Evolutionary conservation across 106 monocot species (phyloP).

Genomic region (Phalaenopsis equestris): DNA sequence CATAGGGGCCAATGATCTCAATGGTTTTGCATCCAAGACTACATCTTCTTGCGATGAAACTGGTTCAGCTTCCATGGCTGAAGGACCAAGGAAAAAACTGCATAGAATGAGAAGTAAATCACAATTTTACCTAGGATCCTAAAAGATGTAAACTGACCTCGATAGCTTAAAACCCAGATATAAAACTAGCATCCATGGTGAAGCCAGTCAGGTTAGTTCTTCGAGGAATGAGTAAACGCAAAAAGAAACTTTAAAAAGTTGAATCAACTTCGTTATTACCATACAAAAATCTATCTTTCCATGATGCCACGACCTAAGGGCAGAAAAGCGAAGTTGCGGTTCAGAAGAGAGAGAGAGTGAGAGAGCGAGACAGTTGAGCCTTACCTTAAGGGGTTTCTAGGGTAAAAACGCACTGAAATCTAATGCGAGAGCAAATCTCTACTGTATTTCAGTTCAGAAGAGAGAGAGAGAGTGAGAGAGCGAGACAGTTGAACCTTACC

Average conservation of each 20-base stretch:
- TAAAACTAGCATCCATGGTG: neutral
- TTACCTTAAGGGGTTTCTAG: slow-evolving; percentile 1
- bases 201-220: neutral
- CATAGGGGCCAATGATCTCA: slow-evolving; percentile 69
- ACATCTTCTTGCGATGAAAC: slow-evolving; percentile 6
- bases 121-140: neutral
- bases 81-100: neutral
- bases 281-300: neutral
- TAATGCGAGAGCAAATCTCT: neutral
- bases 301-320: neutral
- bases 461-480: neutral
- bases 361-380: neutral
- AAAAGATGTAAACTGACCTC: neutral
- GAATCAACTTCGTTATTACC: neutral
- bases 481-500: neutral
- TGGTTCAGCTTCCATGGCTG: slow-evolving; percentile 3
- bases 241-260: neutral
- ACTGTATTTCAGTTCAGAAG: neutral
- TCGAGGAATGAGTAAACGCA: neutral
- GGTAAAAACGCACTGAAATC: neutral
- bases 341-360: neutral
- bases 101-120: neutral
- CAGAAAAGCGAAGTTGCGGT: neutral
- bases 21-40: slow-evolving; percentile 59
- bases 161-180: neutral